Base-by-base conservation (phyloP, 257 asterid species). In the Verbascum thapsus region DNA sequence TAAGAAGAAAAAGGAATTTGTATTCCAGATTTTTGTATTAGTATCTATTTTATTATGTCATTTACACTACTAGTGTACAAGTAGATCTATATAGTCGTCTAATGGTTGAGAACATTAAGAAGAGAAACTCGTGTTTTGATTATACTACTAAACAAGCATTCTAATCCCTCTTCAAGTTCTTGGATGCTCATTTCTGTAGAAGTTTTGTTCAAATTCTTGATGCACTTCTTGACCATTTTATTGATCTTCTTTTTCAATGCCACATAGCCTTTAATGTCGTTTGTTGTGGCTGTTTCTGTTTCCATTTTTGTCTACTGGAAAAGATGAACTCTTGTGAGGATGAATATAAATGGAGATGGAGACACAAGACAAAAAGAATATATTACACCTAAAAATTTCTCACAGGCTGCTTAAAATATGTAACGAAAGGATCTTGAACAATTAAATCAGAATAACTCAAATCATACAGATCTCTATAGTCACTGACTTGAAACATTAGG, bases 71-170 rank as follows among this genome's bases (percentile, higher is more conserved):
- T 32, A 54, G 0, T 8, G 11, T 61, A 37, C 38, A 7, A 11
- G 2, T 26, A 5, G 2, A 26, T 34, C 61, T 38, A 11, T n/a
- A n/a, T n/a, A 20, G 26, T 12, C 8, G 45, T 16, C 59, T 69
- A 79, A 16, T 73, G 64, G 59, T 55, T 72, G 54, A 72, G 75
- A 49, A 17, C 62, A 45, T 67, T 73, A 6, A 73, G 73, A 37
- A 67, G 66, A 15, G 69, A 61, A 43, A 60, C 74, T 38, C 78
- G 61, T 20, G 66, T 73, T 66, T 54, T 66, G 34, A 72, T 52
- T 52, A 45, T 20, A 47, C 70, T 66, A 18, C 54, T 59, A 32
- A 59, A 72, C 6, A 67, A 56, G 35, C 54, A 49, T 19, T 71
- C 67, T 17, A 63, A 17, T 19, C 58, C 71, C 45, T 45, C 67